phyloP scores from a whole-genome alignment of 768 basidiomycete species.

The Boletus subcaerulescens region DNA sequence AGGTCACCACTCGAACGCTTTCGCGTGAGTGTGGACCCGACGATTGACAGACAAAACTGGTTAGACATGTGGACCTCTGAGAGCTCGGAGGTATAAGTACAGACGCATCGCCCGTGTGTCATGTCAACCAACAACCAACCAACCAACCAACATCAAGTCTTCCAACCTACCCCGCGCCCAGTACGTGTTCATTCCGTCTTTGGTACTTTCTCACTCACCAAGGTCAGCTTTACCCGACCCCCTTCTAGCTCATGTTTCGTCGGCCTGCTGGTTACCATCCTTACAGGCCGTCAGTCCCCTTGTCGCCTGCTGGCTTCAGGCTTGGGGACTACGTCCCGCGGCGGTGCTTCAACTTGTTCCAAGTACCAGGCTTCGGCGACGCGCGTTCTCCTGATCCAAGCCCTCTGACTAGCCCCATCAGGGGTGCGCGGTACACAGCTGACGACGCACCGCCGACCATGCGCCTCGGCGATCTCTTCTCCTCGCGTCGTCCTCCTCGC shows the following conservation, averaged over 20 bases:
- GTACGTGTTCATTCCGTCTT: neutral
- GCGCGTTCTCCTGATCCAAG: constrained; percentile 14
- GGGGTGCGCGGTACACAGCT: neutral
- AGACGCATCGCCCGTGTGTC: neutral
- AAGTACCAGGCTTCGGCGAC: constrained; percentile 5
- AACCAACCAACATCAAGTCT: neutral
- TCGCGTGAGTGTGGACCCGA: neutral
- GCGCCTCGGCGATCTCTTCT: constrained; percentile 4
- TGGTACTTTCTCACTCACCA: neutral
- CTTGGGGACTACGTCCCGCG: constrained; percentile 14
- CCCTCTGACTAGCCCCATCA: constrained; percentile 18
- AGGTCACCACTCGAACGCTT: neutral
- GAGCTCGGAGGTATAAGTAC: constrained; percentile 18
- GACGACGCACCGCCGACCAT: constrained; percentile 11
- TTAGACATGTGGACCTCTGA: neutral
- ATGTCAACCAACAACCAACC: neutral
- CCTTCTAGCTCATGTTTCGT: constrained; percentile 18
- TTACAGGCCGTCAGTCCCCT: constrained; percentile 8
- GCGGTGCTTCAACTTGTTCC: constrained; percentile 22
- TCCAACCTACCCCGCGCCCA: neutral
- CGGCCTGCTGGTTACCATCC: constrained; percentile 13
- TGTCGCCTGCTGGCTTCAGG: constrained; percentile 30
- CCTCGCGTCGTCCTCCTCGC: neutral
- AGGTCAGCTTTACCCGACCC: neutral
- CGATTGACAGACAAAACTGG: constrained; percentile 12